phyloP scores from a whole-genome alignment of 192 early-diverging fungal genomes.

The Chytriomyces sp. region DNA sequence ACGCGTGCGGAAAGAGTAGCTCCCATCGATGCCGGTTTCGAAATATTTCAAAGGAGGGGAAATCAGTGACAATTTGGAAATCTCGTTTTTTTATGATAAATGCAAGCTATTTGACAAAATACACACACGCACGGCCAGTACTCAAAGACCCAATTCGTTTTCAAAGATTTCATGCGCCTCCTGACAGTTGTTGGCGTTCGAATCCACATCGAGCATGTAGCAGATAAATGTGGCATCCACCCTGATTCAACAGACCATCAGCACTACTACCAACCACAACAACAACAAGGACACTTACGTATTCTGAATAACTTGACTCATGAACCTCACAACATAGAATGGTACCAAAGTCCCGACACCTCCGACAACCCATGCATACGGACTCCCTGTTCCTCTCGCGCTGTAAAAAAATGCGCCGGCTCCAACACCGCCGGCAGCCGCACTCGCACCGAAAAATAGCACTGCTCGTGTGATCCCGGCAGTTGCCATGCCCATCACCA shows the following conservation, averaged over 20 bases:
- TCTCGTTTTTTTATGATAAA: not conserved
- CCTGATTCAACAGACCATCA: slow-evolving; percentile 44
- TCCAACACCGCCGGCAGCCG: slow-evolving; percentile 63
- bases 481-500: slow-evolving; percentile 71
- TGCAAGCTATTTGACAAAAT: slow-evolving; percentile 5
- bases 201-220: slow-evolving; percentile 78
- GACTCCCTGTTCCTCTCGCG: slow-evolving; percentile 39
- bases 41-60: not conserved
- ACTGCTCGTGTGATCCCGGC: slow-evolving; percentile 59
- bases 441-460: slow-evolving; percentile 61
- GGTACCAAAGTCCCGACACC: slow-evolving; percentile 61
- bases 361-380: slow-evolving; percentile 71
- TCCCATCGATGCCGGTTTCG: slow-evolving; percentile 44
- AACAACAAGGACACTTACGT: slow-evolving; percentile 62
- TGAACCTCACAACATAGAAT: slow-evolving; percentile 70
- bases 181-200: slow-evolving; percentile 50
- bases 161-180: slow-evolving; percentile 52
- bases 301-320: slow-evolving; percentile 73
- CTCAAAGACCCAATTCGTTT: slow-evolving; percentile 27
- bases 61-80: slow-evolving; percentile 5
- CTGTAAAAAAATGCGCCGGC: slow-evolving; percentile 60
- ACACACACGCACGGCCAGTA: not conserved
- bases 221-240: slow-evolving; percentile 81
- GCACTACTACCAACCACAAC: not conserved
- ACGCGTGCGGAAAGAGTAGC: slow-evolving; percentile 50